Conservation (phyloP, 768 basidiomycete genomes). For the Suillus sp. region DNA sequence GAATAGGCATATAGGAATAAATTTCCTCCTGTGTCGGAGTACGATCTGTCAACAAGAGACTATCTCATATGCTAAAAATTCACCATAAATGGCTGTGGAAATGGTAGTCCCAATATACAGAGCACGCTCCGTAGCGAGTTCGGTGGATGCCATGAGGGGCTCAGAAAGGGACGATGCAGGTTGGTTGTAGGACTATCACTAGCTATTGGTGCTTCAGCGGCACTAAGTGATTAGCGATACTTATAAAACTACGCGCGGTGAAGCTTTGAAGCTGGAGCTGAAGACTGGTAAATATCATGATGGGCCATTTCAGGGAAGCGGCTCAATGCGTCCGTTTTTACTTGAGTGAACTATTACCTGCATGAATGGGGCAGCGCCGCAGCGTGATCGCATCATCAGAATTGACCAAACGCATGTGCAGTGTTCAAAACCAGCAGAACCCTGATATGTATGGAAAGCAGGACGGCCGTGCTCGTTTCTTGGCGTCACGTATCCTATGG, state of each 20-base stretch:
- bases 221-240: not conserved
- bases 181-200: not conserved
- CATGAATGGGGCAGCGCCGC: too few species aligned
- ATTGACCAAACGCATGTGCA: too few species aligned
- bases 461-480: too few species aligned
- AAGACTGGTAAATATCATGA: too few species aligned
- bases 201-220: not conserved
- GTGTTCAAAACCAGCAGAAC: too few species aligned
- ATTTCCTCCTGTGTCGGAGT: not conserved
- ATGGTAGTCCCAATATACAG: not conserved
- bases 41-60: not conserved
- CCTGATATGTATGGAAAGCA: too few species aligned
- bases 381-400: too few species aligned
- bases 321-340: too few species aligned
- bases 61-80: not conserved
- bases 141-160: not conserved
- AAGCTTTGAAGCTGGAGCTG: too few species aligned
- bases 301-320: too few species aligned
- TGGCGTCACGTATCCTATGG: too few species aligned
- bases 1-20: not conserved
- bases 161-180: not conserved
- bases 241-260: not conserved
- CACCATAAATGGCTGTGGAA: not conserved
- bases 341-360: too few species aligned
- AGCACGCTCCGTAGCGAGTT: not conserved